Evolutionary conservation across 1,139 yeast species (phyloP).

Genomic region (Geotrichum klebahnii): DNA sequence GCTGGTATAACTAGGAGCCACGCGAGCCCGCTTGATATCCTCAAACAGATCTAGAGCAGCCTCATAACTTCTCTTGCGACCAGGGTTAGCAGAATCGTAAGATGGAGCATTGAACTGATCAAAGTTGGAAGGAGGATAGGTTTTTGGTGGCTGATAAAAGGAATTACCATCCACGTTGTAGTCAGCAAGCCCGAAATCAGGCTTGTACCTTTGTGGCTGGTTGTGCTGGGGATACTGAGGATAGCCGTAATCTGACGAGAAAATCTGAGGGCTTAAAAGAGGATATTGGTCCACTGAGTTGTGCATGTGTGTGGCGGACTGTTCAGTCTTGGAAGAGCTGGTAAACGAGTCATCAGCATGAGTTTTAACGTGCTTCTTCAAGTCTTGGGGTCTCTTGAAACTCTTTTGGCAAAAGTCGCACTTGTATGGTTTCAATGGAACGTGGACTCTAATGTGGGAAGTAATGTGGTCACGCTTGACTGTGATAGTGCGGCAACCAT

Average conservation of each 20-base stretch:
- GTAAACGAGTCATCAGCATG: constrained; percentile 57
- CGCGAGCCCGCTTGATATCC: constrained; percentile 53
- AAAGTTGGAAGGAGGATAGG: constrained; percentile 4
- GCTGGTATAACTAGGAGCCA: constrained; percentile 55
- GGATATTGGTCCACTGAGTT: constrained; percentile 11
- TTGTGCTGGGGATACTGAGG: constrained; percentile 15
- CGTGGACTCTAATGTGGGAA: constrained; percentile 89
- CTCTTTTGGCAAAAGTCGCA: constrained; percentile 75
- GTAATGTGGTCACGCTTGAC: constrained; percentile 94
- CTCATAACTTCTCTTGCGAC: constrained; percentile 42
- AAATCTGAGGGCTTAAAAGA: constrained; percentile 6
- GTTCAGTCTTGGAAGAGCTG: constrained; percentile 16
- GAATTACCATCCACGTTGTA: constrained; percentile 3
- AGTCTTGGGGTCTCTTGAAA: constrained; percentile 93
- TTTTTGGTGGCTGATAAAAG: constrained; percentile 1
- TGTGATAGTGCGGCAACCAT: constrained; percentile 67
- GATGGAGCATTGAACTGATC: constrained; percentile 15
- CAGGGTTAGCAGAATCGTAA: constrained; percentile 19
- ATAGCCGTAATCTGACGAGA: constrained; percentile 16
- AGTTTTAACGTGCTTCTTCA: constrained; percentile 84
- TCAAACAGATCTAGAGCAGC: constrained; percentile 46
- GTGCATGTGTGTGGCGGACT: constrained; percentile 14
- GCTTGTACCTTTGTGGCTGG: constrained; percentile 1
- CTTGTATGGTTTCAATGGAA: constrained; percentile 83
- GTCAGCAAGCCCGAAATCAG: background rate